Evolutionary conservation across 345 rosid genomes (phyloP), one percentile per base, ranked within the genome.

Genomic region (Populus euphratica): DNA sequence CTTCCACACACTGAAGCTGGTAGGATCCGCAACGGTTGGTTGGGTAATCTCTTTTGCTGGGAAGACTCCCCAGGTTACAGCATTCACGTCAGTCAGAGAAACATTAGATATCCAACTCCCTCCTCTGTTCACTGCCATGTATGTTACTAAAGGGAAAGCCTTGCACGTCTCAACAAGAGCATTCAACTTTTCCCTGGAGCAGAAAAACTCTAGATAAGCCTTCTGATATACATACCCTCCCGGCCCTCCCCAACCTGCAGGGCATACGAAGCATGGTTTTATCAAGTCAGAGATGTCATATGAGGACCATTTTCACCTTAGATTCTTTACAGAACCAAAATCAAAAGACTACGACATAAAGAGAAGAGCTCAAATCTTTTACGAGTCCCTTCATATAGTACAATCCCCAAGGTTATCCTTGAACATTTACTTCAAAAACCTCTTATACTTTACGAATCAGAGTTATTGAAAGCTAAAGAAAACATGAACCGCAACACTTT

Each of bases 211-310:
- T 73, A 96, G 78, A 73, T 92, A 94, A 70, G 99, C 97, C 86
- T 96, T 96, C 88, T 96, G 98, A 85, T 93, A 94, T 29, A 96
- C 93, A 78, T 90, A 91, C 1, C 99, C 99, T 33, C 99, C 97
- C 64, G 95, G 91, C 9, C 97, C 95, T 43, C 99, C 99, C 99
- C 99, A 96, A 78, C 99, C 99, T 94, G 89, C 81, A 80, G n/a
- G 52, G 20, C 50, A 63, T 4, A 47, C 36, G 54, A 50, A 20
- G 68, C 33, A 39, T 13, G 14, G 36, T 11, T 1, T 2, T 6
- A 68, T 52, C 21, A 77, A 27, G 71, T 70, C 59, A 70, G 64
- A 70, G 36, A 72, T 16, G 47, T 36, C 23, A 16, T 16, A 66
- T 27, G 21, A 43, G 50, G 49, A 14, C 50, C 35, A 69, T 69